These are phyloP conservation scores for Cutaneotrichosporon mucoides DNA, from an alignment of 1,284 basidiomycete species.

Conservation along the genomic window DNA sequence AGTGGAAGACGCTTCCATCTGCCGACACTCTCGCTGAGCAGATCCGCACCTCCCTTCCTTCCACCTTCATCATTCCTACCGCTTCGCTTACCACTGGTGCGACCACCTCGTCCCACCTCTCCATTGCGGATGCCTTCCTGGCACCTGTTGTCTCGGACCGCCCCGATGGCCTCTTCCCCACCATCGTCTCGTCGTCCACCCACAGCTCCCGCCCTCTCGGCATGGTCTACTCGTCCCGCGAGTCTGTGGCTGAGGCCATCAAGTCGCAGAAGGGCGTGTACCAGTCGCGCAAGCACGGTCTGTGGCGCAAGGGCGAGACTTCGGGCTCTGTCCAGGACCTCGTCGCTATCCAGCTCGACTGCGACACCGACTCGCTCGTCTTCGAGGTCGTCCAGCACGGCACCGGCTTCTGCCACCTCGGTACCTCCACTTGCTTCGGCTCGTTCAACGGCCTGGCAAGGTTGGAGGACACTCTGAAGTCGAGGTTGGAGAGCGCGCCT, in stretches of 20 bases:
- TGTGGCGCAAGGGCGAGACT: slow-evolving; percentile 97
- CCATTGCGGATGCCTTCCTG: slow-evolving; percentile 78
- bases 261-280: slow-evolving; percentile 87
- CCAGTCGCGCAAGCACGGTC: slow-evolving; percentile 90
- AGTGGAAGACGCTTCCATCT: slow-evolving; percentile 52
- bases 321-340: slow-evolving; percentile 91
- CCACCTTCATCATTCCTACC: slow-evolving; percentile 70
- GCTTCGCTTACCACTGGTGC: slow-evolving; percentile 60
- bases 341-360: slow-evolving; percentile 78
- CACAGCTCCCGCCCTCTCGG: slow-evolving; percentile 76
- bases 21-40: slow-evolving; percentile 52
- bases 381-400: slow-evolving; percentile 90
- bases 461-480: slow-evolving; percentile 74
- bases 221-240: slow-evolving; percentile 91
- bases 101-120: slow-evolving; percentile 60
- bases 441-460: slow-evolving; percentile 69
- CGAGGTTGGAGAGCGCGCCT: slow-evolving; percentile 71
- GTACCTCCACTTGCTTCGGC: slow-evolving; percentile 76
- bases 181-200: slow-evolving; percentile 70
- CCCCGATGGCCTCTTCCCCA: slow-evolving; percentile 87
- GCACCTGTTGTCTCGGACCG: slow-evolving; percentile 80
- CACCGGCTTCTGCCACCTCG: slow-evolving; percentile 89
- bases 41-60: slow-evolving; percentile 62
- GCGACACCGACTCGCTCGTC: slow-evolving; percentile 88
- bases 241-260: slow-evolving; percentile 84